Base-by-base conservation (phyloP, 2,329 filamentous ascomycete species). In the Ceratocystis lukuohia region DNA sequence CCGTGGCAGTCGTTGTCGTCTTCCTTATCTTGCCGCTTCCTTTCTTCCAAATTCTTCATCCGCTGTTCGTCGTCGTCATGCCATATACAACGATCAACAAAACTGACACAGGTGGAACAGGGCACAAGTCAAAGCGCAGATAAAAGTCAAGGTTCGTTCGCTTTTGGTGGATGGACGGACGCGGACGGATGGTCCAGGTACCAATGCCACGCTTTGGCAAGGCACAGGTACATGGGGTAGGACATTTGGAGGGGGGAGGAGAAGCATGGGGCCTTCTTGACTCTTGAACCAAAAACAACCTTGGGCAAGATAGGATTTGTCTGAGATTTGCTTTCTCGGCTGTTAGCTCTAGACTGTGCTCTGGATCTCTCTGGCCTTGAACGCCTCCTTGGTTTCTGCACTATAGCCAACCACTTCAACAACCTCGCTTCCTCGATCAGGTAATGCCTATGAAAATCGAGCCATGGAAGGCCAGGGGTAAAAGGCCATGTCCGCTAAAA, bases 121-220 rank as follows among this genome's bases (percentile, higher is more conserved):
- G 48, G 48, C 48, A 59, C 56, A 30, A 15, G 56, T 59, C 56
- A 33, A 59, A 59, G 56, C 56, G 56, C 56, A 30, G 25, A 30
- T 37, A n/a, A 37, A 59, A 59, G 56, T 37, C 30, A 6, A 59
- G 56, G 56, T 59, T 59, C 28, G 56, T 33, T 59, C 17, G n/a
- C 37, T 59, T 59, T 59, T 59, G 56, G 56, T 59, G 56, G 56
- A 59, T 59, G 56, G 28, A 59, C 28, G 56, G 56, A 59, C 56
- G 30, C 28, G 28, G 56, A 59, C 56, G 56, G 56, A 17, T 25
- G 56, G 56, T 59, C 56, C 56, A 59, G 56, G 56, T 59, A 59
- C 56, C 56, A 59, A 37, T 59, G 56, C 56, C 56, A 59, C 28
- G 56, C 56, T 59, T 59, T 59, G 25, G 48, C 56, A 33, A 37